These are phyloP conservation scores for Cercospora sojina DNA, from an alignment of 2,329 filamentous ascomycete genomes.

Conservation along the genomic window DNA sequence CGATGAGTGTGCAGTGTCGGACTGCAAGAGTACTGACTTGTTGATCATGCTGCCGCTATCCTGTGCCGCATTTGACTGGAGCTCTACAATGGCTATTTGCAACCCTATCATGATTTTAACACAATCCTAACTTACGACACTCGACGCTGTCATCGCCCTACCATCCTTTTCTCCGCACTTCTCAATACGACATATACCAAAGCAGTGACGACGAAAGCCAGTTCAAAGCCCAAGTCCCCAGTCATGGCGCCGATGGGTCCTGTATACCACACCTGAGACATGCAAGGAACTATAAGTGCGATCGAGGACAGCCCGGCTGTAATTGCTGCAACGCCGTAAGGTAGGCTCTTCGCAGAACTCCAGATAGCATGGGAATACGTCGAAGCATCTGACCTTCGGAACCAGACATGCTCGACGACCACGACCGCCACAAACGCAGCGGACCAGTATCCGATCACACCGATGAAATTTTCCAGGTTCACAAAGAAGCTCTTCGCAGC, in stretches of 20 bases:
- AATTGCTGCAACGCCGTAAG: slow-evolving; percentile 44
- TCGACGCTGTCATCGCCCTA: neutral
- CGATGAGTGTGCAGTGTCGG: neutral
- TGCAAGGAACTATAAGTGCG: slow-evolving; percentile 30
- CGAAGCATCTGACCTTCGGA: slow-evolving; percentile 38
- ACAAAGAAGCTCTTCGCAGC: slow-evolving; percentile 46
- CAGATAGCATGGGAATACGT: slow-evolving; percentile 46
- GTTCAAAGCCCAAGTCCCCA: slow-evolving; percentile 66
- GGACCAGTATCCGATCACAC: slow-evolving; percentile 50
- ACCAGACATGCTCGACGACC: slow-evolving; percentile 44
- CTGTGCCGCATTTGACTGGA: neutral
- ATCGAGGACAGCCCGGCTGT: slow-evolving; percentile 26
- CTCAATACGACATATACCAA: slow-evolving; percentile 42
- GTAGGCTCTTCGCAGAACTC: slow-evolving; percentile 41
- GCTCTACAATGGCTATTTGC: neutral
- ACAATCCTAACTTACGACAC: neutral
- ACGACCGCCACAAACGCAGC: slow-evolving; percentile 46
- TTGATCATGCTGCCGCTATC: neutral
- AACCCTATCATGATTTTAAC: neutral
- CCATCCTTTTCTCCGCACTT: neutral
- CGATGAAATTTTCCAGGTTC: slow-evolving; percentile 48
- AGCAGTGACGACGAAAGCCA: slow-evolving; percentile 55
- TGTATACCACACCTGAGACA: slow-evolving; percentile 34
- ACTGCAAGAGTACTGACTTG: neutral
- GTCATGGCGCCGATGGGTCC: slow-evolving; percentile 44